phyloP scores from a whole-genome alignment of 257 asterid species.

The Solanum virginianum region DNA sequence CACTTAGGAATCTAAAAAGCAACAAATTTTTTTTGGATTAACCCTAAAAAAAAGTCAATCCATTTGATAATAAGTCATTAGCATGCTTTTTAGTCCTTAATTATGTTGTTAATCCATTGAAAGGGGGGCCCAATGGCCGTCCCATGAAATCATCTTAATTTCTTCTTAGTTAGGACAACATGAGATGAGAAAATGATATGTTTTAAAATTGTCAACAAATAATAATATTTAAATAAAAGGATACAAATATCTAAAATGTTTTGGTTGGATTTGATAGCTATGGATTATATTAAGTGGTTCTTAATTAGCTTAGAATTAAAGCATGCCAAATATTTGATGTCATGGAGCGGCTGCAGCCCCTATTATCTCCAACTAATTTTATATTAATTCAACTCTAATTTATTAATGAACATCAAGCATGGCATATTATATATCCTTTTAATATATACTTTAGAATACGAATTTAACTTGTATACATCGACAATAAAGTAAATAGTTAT shows the following conservation, averaged over 20 bases:
- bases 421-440: background rate
- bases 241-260: slow-evolving; percentile 3
- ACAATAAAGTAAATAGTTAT: background rate
- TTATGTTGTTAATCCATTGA: slow-evolving; percentile 11
- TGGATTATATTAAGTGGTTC: slow-evolving; percentile 5
- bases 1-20: background rate
- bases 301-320: slow-evolving; percentile 9
- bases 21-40: background rate
- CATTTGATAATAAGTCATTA: background rate
- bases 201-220: slow-evolving; percentile 4
- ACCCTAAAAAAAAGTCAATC: background rate
- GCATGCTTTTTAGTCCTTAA: slow-evolving; percentile 10
- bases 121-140: slow-evolving; percentile 50
- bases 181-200: slow-evolving; percentile 35
- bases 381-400: background rate
- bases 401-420: background rate
- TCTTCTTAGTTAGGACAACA: slow-evolving; percentile 24
- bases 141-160: slow-evolving; percentile 65
- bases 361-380: background rate
- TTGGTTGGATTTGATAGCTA: background rate
- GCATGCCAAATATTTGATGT: slow-evolving; percentile 28
- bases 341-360: slow-evolving; percentile 14
- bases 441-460: background rate
- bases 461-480: background rate
- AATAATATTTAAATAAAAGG: background rate